Evolutionary conservation across 2,329 filamentous ascomycete species (phyloP).

Genomic region (Venturia aucupariae): DNA sequence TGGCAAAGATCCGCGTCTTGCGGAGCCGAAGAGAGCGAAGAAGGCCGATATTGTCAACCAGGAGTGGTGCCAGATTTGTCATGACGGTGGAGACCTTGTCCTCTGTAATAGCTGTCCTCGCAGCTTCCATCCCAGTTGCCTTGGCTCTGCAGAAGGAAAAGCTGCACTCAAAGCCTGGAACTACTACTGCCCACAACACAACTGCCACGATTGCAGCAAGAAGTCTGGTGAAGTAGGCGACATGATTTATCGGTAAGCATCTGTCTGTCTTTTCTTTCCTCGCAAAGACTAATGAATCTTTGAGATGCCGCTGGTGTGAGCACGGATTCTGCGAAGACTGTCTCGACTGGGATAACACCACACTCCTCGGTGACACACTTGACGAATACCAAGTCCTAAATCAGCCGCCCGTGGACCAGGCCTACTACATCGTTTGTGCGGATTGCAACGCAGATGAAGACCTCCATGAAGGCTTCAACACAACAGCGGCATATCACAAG

Average conservation of each 20-base stretch:
- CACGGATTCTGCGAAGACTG: slow-evolving; percentile 51
- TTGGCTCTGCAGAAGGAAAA: slow-evolving; percentile 31
- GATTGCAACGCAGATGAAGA: slow-evolving; percentile 25
- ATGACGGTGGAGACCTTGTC: slow-evolving; percentile 39
- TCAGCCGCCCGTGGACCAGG: slow-evolving; percentile 33
- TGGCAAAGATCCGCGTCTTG: slow-evolving; percentile 45
- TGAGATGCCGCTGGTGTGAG: slow-evolving; percentile 44
- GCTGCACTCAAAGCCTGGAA: slow-evolving; percentile 32
- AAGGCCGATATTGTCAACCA: slow-evolving; percentile 29
- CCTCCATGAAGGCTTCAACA: not conserved
- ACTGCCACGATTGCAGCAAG: slow-evolving; percentile 44
- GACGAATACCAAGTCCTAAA: slow-evolving; percentile 44
- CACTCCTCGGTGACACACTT: slow-evolving; percentile 43
- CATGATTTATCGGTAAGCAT: slow-evolving; percentile 34
- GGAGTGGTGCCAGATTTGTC: slow-evolving; percentile 43
- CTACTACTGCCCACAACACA: slow-evolving; percentile 49
- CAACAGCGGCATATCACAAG: not conserved
- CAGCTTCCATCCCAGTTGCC: slow-evolving; percentile 43
- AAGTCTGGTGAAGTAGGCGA: slow-evolving; percentile 41
- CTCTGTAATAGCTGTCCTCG: slow-evolving; percentile 46
- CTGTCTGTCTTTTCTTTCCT: not conserved
- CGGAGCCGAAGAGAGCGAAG: slow-evolving; percentile 41
- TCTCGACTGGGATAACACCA: slow-evolving; percentile 42
- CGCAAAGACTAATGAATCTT: not conserved
- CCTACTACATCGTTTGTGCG: slow-evolving; percentile 45